Percentiles rank a stretch among this genome's conserved stretches.
Evolutionary conservation across 1,284 basidiomycete genomes (phyloP).

Genomic region (Ceratobasidium sp.): DNA sequence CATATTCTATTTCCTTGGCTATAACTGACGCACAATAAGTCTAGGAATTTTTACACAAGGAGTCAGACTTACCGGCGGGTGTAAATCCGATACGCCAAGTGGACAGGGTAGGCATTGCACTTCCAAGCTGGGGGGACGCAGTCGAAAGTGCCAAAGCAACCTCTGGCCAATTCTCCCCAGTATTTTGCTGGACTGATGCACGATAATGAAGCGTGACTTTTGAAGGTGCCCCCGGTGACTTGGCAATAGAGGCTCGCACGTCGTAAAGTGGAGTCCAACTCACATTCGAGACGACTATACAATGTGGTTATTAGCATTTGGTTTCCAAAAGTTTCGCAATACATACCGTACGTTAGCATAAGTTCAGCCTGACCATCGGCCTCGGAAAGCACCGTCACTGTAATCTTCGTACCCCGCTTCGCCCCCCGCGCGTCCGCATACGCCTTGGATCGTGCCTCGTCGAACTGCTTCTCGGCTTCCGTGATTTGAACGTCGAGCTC

Average conservation of each 20-base stretch:
- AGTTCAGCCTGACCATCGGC: conserved; percentile 42
- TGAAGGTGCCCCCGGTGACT: conserved; percentile 45
- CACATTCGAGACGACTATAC: conserved; percentile 46
- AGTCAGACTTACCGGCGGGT: not conserved
- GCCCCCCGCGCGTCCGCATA: conserved; percentile 36
- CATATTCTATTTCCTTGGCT: not conserved
- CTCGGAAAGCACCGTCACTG: conserved; percentile 43
- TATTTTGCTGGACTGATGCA: conserved; percentile 47
- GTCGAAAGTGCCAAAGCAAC: conserved; percentile 47
- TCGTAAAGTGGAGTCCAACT: conserved; percentile 49
- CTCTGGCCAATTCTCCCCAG: conserved; percentile 47
- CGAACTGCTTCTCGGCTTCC: conserved; percentile 33
- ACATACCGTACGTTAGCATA: conserved; percentile 45
- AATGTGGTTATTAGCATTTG: too few relatives aligned
- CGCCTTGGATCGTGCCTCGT: conserved; percentile 28
- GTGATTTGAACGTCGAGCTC: conserved; percentile 40
- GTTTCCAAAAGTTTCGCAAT: too few relatives aligned
- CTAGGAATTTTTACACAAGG: not conserved
- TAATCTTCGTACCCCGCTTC: conserved; percentile 45
- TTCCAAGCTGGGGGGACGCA: conserved; percentile 46
- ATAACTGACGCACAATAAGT: not conserved
- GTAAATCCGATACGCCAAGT: conserved; percentile 16
- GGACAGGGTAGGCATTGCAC: conserved; percentile 44
- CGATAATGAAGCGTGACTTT: conserved; percentile 47
- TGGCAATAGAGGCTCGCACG: conserved; percentile 46